Conservation (phyloP, 2,329 filamentous ascomycete species). For the Magnaporthiopsis incrustans region DNA sequence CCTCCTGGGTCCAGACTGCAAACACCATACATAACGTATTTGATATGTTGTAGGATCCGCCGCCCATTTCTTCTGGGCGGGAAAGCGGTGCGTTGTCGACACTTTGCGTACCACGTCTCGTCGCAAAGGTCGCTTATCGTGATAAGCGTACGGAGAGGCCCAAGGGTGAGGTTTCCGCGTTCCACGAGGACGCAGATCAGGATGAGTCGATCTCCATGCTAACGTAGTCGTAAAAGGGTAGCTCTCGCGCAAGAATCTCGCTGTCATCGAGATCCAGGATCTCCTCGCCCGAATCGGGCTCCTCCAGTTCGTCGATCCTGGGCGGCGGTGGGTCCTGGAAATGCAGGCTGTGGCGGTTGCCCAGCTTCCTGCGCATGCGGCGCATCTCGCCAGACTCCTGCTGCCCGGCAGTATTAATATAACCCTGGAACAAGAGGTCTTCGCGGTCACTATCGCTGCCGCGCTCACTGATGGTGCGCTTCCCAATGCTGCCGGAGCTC, state of each 20-base stretch:
- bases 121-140: neutral
- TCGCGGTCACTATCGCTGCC: conserved; percentile 41
- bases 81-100: neutral
- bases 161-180: too few relatives aligned
- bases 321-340: conserved; percentile 42
- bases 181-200: conserved; percentile 10
- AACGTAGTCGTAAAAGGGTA: conserved; percentile 45
- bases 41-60: neutral
- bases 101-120: neutral
- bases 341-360: conserved; percentile 37
- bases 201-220: conserved; percentile 42
- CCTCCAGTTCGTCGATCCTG: conserved; percentile 45
- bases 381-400: conserved; percentile 25
- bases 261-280: conserved; percentile 22
- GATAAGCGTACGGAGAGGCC: neutral
- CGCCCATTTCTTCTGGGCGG: neutral
- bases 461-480: conserved; percentile 44
- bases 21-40: neutral
- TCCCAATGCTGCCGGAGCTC: conserved; percentile 45
- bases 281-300: conserved; percentile 41
- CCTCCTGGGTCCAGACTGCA: neutral
- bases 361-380: conserved; percentile 36
- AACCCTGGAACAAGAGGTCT: conserved; percentile 24
- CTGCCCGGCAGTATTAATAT: conserved; percentile 19
- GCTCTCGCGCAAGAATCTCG: conserved; percentile 36